Base-by-base conservation (phyloP, 768 basidiomycete genomes). In the Russula sp. region DNA sequence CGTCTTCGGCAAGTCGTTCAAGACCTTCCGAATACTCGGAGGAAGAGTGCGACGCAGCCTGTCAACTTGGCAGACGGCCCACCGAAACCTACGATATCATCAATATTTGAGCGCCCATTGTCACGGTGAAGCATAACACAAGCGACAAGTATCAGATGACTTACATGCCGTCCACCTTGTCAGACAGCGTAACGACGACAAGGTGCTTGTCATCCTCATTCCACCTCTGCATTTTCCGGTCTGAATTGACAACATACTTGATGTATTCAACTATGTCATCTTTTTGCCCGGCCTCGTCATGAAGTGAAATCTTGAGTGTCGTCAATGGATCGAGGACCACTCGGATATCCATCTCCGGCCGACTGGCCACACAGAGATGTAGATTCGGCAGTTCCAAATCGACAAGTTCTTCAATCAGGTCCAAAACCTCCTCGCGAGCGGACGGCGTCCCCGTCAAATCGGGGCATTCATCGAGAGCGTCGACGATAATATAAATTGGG, bases 151-250 rank as follows among this genome's bases (percentile, higher is more conserved):
- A 32, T 32, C 20, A 28, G 11, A 32, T 28, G 4, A 28, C 63
- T 28, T 46, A 64, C 63, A 64, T 64, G n/a, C 63, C 63, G 7
- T 61, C 40, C 8, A 51, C 63, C 22, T 61, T 60, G 22, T 18
- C 13, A 18, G 63, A 49, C 1, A 64, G 59, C 1, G 28, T 30
- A 28, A 38, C 42, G 8, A 64, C 14, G 4, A 55, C 63, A 0
- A 61, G 51, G 22, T 24, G 49, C n/a, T 48, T 54, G 32, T 53
- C 42, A 13, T 36, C 40, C 2, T 24, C 59, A 18, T 34, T 22
- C 46, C 46, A 46, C 10, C 46, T 46, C 10, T 1, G 20, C 46
- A 46, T 48, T 10, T 11, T 53, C 59, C 36, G 13, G 36, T 36
- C 36, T 3, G 36, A 36, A 36, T 5, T 0, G 13, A 36, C 13